phyloP scores from a whole-genome alignment of 202 grass and related monocot genomes.

The Bolboschoenoplectus hybrid region DNA sequence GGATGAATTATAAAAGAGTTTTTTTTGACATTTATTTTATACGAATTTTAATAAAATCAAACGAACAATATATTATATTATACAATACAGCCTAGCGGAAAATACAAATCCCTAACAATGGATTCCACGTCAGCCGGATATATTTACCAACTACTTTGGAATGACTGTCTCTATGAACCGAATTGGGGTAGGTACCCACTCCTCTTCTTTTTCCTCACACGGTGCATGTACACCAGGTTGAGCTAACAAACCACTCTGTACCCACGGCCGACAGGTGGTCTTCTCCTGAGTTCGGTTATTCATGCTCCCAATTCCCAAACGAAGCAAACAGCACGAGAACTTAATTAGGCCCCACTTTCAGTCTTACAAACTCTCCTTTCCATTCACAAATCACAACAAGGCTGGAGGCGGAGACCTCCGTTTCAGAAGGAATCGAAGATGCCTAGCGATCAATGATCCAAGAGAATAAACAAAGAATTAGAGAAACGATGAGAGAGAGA shows the following conservation, averaged over 20 bases:
- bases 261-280: background rate
- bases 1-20: too few relatives aligned
- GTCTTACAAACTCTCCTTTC: background rate
- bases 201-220: background rate
- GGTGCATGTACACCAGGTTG: conserved; percentile 34
- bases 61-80: too few relatives aligned
- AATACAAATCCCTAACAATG: background rate
- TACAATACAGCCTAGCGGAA: too few relatives aligned
- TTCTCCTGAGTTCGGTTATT: conserved; percentile 12
- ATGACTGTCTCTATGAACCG: background rate
- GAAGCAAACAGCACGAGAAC: background rate
- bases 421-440: background rate
- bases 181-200: background rate
- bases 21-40: too few relatives aligned
- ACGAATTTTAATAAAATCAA: too few relatives aligned
- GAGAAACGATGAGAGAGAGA: background rate
- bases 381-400: background rate
- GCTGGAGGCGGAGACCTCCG: conserved; percentile 17
- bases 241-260: background rate
- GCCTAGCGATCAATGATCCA: background rate
- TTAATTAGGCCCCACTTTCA: background rate
- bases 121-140: background rate
- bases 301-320: background rate
- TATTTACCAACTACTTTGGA: background rate
- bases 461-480: background rate